A percentile compares a stretch with the other conserved stretches of the same genome.
These are phyloP conservation scores for Tylopilus sp. DNA, from an alignment of 1,284 basidiomycete species.

Conservation along the genomic window DNA sequence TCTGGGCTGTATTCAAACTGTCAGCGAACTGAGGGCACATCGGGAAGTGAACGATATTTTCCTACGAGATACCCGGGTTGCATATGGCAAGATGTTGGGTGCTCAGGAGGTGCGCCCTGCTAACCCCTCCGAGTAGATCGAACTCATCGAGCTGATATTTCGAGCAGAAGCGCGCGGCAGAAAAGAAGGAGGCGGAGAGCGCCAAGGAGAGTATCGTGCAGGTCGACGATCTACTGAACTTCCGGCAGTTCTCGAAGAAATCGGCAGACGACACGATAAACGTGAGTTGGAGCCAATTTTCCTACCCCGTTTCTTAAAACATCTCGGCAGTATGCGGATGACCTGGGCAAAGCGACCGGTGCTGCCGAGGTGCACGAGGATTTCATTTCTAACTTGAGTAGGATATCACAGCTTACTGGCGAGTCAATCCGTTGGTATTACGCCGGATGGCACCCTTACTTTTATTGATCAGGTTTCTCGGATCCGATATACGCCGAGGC, in stretches of 20 bases:
- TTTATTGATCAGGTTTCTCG: slow-evolving; percentile 72
- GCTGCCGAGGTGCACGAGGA: slow-evolving; percentile 83
- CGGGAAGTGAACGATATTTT: slow-evolving; percentile 80
- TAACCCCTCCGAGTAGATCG: not conserved
- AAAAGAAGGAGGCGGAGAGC: slow-evolving; percentile 82
- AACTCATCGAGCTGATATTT: not conserved
- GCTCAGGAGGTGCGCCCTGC: slow-evolving; percentile 73
- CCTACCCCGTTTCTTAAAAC: not conserved
- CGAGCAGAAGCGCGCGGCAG: slow-evolving; percentile 71
- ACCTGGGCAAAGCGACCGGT: slow-evolving; percentile 90
- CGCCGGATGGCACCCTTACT: slow-evolving; percentile 1
- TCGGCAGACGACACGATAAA: slow-evolving; percentile 76
- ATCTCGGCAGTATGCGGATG: slow-evolving; percentile 75
- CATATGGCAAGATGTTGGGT: slow-evolving; percentile 91
- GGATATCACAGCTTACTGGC: slow-evolving; percentile 95
- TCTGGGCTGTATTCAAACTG: slow-evolving; percentile 92
- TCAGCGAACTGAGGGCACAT: slow-evolving; percentile 71
- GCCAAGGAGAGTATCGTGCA: slow-evolving; percentile 76
- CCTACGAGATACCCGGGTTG: slow-evolving; percentile 88
- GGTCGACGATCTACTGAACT: slow-evolving; percentile 89
- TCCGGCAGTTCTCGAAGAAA: slow-evolving; percentile 96
- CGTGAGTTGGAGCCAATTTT: slow-evolving; percentile 45
- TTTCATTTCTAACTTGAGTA: slow-evolving; percentile 93
- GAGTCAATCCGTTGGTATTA: not conserved
- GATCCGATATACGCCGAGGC: slow-evolving; percentile 99